Base-by-base conservation (phyloP, 495 filamentous ascomycete genomes). In the Annulohypoxylon maeteangense region DNA sequence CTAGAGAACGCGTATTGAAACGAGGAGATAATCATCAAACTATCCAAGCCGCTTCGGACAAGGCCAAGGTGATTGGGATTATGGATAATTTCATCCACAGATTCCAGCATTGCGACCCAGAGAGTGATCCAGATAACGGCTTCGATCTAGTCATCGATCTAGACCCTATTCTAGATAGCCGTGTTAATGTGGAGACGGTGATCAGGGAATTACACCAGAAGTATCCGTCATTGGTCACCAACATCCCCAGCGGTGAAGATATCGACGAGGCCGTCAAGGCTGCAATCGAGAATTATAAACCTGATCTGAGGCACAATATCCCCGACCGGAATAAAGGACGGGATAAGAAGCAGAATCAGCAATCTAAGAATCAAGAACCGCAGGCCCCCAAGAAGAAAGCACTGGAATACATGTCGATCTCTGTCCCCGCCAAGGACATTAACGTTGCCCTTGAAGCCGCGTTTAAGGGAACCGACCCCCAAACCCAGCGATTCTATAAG, bases 1-100 rank as follows among this genome's bases (percentile, higher is more conserved):
- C 92, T 0, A 90, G 88, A 47, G 84, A 89, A 47, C 90, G 95
- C 11, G 93, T 99, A 0, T 81, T 98, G 22, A 82, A 86, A 0
- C 92, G 95, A 12, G 95, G 95, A 0, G 93, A 99, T 78, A 98
- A 98, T 75, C 95, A 99, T 74, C 95, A 99, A 78, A 98, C 95
- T 10, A 99, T 99, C 73, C 94, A 95, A 64, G 92, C 95, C 4
- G 90, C 88, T 11, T 88, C 86, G 32, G 81, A 88, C 51, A 78
- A 80, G 38, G 78, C 82, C 12, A 93, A 97, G 76, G 89, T 95
- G 34, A 83, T 93, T 22, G 88, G 88, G 7, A 98, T 99, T 74
- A 98, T 99, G 95, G 90, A 97, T 67, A 93, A 93, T 36, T 99
- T 99, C 82, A 82, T 99, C 47, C 66, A 80, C 0, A 90, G 95